These are phyloP conservation scores for Infundibulicybe gibba DNA, from an alignment of 768 basidiomycete species.

Conservation along the genomic window DNA sequence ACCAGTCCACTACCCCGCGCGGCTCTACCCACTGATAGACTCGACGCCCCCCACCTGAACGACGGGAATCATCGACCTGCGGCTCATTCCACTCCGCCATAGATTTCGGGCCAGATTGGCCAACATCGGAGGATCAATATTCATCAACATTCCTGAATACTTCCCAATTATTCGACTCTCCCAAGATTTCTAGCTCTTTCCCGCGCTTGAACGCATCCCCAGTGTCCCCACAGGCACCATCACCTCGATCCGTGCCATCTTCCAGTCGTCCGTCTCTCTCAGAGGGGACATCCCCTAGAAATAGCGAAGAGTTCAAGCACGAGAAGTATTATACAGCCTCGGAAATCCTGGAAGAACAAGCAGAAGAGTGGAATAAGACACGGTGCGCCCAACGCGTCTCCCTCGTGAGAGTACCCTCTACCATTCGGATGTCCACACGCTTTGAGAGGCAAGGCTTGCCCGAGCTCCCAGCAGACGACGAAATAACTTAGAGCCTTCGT, in stretches of 20 bases:
- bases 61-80: conserved; percentile 42
- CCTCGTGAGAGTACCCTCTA: conserved; percentile 67
- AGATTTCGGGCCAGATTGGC: conserved; percentile 51
- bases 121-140: conserved; percentile 34
- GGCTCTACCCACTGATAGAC: conserved; percentile 4
- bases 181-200: conserved; percentile 26
- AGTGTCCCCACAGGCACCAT: conserved; percentile 1
- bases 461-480: neutral
- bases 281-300: conserved; percentile 7
- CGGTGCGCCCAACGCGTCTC: conserved; percentile 84
- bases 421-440: conserved; percentile 31
- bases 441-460: conserved; percentile 14
- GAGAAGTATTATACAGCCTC: conserved; percentile 43
- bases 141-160: conserved; percentile 27
- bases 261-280: neutral
- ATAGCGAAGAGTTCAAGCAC: conserved; percentile 23
- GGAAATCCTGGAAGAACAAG: conserved; percentile 59
- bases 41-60: conserved; percentile 21
- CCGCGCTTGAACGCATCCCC: conserved; percentile 14
- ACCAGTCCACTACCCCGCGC: neutral
- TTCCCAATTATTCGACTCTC: conserved; percentile 29
- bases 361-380: conserved; percentile 89
- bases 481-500: no score
- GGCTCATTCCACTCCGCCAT: conserved; percentile 71
- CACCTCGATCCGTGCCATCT: conserved; percentile 2